A percentile compares a stretch with the other conserved stretches of the same genome.
phyloP scores from a whole-genome alignment of 2,329 filamentous ascomycete genomes.

The Pestalotiopsis sp. region DNA sequence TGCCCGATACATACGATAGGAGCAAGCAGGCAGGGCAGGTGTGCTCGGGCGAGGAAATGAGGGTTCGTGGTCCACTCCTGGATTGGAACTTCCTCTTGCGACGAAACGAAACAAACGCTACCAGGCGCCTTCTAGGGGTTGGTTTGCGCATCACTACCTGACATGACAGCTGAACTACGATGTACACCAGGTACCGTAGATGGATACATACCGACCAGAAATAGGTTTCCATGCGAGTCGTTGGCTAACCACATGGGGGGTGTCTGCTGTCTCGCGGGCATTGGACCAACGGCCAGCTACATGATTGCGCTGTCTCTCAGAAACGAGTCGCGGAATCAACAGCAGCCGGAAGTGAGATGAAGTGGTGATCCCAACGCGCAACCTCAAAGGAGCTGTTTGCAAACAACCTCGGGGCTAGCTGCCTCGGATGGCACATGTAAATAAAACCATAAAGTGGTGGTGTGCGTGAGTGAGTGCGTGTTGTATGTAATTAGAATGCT shows the following conservation, averaged over 20 bases:
- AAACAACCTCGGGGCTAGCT: neutral
- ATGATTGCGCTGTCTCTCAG: neutral
- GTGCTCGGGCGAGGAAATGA: constrained; percentile 10
- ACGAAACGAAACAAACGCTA: neutral
- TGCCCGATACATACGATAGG: constrained; percentile 9
- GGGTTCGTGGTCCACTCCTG: neutral
- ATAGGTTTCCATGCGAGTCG: constrained; percentile 4
- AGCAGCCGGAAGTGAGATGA: neutral
- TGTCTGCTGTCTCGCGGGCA: neutral
- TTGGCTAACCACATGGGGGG: neutral
- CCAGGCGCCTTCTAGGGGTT: neutral
- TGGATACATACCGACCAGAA: neutral
- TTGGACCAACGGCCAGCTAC: neutral
- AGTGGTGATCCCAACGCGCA: neutral
- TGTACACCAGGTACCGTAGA: too few species aligned
- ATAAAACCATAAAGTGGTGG: neutral
- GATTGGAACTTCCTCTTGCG: neutral
- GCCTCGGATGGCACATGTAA: neutral
- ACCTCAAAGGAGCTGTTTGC: neutral
- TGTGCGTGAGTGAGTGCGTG: neutral
- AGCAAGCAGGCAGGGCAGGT: neutral
- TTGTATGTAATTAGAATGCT: neutral
- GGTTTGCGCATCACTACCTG: neutral
- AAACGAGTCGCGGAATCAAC: neutral
- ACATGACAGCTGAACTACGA: too few species aligned